A percentile compares a stretch with the other conserved stretches of the same genome.
These are phyloP conservation scores for Toxoplasma gondii DNA, from an alignment of 169 alveolate genomes.

Conservation along the genomic window DNA sequence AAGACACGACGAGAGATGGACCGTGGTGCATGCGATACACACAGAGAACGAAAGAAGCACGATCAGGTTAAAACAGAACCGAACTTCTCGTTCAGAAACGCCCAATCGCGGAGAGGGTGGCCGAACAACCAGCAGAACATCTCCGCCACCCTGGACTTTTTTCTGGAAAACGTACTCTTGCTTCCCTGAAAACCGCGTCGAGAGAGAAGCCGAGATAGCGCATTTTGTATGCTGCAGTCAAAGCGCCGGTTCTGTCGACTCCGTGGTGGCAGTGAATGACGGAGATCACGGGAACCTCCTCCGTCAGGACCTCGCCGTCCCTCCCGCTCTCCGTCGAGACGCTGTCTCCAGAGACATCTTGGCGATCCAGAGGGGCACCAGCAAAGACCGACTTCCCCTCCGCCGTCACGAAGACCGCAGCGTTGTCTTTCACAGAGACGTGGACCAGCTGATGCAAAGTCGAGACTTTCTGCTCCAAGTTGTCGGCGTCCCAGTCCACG, in stretches of 20 bases:
- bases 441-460: neutral
- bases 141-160: too few species aligned
- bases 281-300: neutral
- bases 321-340: neutral
- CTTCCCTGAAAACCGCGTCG: neutral
- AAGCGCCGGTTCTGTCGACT: slow-evolving; percentile 32
- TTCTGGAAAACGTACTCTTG: too few species aligned
- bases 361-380: neutral
- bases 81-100: too few species aligned
- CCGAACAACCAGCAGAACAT: too few species aligned
- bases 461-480: slow-evolving; percentile 8
- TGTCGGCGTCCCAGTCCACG: slow-evolving; percentile 41
- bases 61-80: too few species aligned
- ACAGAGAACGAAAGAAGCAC: too few species aligned
- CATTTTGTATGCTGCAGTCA: slow-evolving; percentile 47
- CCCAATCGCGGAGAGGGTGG: too few species aligned
- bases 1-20: too few species aligned
- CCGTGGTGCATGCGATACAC: too few species aligned
- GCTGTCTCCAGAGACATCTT: neutral
- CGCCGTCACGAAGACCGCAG: neutral
- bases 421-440: neutral
- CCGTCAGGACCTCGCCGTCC: neutral
- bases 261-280: slow-evolving; percentile 60
- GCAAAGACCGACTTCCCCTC: neutral
- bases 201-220: slow-evolving; percentile 38